phyloP scores from a whole-genome alignment of 495 filamentous ascomycete genomes.

The Hypoxylon rickii region DNA sequence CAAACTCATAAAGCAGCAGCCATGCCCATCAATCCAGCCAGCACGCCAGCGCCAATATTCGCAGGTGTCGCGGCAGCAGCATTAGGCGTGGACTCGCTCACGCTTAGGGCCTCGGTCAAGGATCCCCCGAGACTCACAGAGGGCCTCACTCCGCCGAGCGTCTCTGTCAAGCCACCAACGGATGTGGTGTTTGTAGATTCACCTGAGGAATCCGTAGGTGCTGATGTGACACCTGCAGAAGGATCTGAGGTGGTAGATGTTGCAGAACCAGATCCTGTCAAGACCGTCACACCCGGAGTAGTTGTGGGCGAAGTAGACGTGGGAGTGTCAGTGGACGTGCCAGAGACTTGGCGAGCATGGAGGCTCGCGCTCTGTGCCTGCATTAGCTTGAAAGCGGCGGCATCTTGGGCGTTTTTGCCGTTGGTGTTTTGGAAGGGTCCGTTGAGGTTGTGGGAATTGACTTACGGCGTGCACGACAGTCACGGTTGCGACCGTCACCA shows the following conservation, averaged over 20 bases:
- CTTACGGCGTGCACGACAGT: slow-evolving; percentile 13
- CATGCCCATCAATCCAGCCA: slow-evolving; percentile 31
- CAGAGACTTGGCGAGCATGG: slow-evolving; percentile 4
- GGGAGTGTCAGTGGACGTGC: slow-evolving; percentile 12
- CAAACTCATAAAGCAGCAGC: slow-evolving; percentile 31
- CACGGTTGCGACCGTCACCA: neutral
- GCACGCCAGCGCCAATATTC: slow-evolving; percentile 27
- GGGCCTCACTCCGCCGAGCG: slow-evolving; percentile 4
- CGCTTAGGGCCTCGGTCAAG: slow-evolving; percentile 1
- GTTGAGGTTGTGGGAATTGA: no score
- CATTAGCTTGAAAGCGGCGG: slow-evolving; percentile 1
- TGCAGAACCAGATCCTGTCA: neutral
- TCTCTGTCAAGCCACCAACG: slow-evolving; percentile 5
- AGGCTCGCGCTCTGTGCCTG: slow-evolving; percentile 1
- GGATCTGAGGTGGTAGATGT: neutral
- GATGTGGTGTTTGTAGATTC: slow-evolving; percentile 7
- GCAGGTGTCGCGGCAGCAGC: slow-evolving; percentile 28
- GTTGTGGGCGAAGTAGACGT: neutral
- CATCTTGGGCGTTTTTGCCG: neutral
- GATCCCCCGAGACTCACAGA: slow-evolving; percentile 12
- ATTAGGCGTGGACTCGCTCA: slow-evolving; percentile 14
- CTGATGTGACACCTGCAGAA: neutral
- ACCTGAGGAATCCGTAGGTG: slow-evolving; percentile 2
- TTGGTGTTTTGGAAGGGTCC: no score
- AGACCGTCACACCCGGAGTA: neutral